Conservation (phyloP, 1,139 yeast genomes). For the Eremothecium sinecaudum region DNA sequence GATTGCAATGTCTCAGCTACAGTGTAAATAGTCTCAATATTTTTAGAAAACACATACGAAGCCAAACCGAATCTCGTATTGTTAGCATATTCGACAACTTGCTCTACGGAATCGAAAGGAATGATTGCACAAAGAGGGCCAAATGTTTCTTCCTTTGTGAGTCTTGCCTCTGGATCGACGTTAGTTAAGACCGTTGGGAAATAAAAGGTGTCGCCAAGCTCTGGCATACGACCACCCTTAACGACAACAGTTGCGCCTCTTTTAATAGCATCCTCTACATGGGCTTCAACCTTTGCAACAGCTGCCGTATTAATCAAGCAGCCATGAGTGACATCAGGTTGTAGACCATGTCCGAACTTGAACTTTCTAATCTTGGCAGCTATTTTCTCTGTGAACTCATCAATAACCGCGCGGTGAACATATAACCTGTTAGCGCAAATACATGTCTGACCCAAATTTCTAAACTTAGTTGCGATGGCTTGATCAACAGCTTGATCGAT, state of each 20-base stretch:
- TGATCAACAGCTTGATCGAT: slow-evolving; percentile 74
- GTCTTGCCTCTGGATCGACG: slow-evolving; percentile 54
- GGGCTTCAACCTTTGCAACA: slow-evolving; percentile 48
- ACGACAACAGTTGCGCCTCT: slow-evolving; percentile 54
- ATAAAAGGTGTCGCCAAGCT: slow-evolving; percentile 62
- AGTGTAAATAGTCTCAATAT: slow-evolving; percentile 44
- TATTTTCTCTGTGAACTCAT: slow-evolving; percentile 44
- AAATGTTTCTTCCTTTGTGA: slow-evolving; percentile 72
- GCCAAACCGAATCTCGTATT: slow-evolving; percentile 61
- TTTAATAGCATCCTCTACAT: slow-evolving; percentile 46
- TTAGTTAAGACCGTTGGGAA: slow-evolving; percentile 76
- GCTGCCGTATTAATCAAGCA: slow-evolving; percentile 54
- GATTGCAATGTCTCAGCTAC: slow-evolving; percentile 57
- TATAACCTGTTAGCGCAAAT: slow-evolving; percentile 79
- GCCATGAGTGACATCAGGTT: slow-evolving; percentile 50
- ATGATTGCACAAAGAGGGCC: slow-evolving; percentile 67
- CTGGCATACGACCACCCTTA: slow-evolving; percentile 52
- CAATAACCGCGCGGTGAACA: slow-evolving; percentile 61
- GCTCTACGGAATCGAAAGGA: slow-evolving; percentile 55
- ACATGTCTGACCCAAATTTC: slow-evolving; percentile 85
- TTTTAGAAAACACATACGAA: slow-evolving; percentile 60
- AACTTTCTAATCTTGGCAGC: slow-evolving; percentile 58
- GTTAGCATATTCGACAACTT: slow-evolving; percentile 53
- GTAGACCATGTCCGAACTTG: slow-evolving; percentile 68
- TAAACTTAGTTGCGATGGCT: slow-evolving; percentile 76